phyloP scores from a whole-genome alignment of 805 yeast genomes.

The Jamesozyma lodderae region DNA sequence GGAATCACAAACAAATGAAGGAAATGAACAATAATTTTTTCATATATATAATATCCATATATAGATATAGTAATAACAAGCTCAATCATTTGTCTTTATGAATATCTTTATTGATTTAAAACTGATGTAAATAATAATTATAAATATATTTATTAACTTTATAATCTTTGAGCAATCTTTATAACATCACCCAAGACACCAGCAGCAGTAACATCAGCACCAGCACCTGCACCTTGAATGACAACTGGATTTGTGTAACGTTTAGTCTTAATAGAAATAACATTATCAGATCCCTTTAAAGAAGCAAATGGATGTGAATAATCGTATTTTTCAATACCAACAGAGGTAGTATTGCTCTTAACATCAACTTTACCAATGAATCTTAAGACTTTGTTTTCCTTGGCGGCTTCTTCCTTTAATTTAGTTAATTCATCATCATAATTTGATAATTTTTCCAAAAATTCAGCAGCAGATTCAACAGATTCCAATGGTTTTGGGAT shows the following conservation, averaged over 20 bases:
- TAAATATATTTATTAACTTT: conserved; percentile 2
- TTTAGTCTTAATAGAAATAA: conserved; percentile 81
- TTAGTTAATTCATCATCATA: conserved; percentile 73
- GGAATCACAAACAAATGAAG: conserved; percentile 10
- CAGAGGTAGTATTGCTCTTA: conserved; percentile 58
- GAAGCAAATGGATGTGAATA: conserved; percentile 92
- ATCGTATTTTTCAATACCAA: conserved; percentile 82
- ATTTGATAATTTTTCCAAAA: conserved; percentile 68
- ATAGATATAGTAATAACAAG: neutral
- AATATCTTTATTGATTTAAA: neutral
- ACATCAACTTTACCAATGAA: conserved; percentile 89
- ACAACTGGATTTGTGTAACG: conserved; percentile 91
- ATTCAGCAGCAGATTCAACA: conserved; percentile 65
- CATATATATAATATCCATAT: neutral
- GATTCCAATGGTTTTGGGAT: conserved; percentile 81
- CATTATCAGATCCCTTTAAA: conserved; percentile 92
- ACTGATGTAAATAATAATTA: neutral
- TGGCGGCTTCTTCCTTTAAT: conserved; percentile 71
- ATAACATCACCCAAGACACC: conserved; percentile 93
- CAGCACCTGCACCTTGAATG: conserved; percentile 96
- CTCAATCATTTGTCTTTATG: no score
- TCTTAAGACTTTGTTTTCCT: conserved; percentile 79
- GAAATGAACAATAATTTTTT: neutral
- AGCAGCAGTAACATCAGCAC: conserved; percentile 66
- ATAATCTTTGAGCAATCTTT: conserved; percentile 80